Conservation (phyloP, 305 asterid genomes). For the Plantago lanceolata region DNA sequence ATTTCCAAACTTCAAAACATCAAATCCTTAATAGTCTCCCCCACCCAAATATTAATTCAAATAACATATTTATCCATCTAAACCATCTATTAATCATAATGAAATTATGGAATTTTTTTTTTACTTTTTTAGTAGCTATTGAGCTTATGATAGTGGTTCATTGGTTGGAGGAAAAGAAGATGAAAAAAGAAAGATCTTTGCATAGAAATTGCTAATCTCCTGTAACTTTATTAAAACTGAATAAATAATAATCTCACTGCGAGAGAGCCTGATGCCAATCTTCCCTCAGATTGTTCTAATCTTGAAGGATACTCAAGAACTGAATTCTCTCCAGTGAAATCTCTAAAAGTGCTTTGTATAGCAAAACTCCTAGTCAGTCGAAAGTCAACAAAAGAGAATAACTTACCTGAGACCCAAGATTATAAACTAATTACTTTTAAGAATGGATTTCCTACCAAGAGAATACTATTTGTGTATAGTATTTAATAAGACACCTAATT, state of each 20-base stretch:
- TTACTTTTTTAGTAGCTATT: slow-evolving; percentile 3
- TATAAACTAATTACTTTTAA: no score
- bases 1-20: slow-evolving; percentile 4
- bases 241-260: neutral
- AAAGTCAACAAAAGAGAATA: neutral
- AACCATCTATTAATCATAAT: slow-evolving; percentile 6
- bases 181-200: neutral
- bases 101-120: neutral
- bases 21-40: neutral
- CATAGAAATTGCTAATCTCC: neutral
- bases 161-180: neutral
- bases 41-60: no score
- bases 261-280: neutral
- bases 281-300: neutral
- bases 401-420: no score
- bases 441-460: neutral
- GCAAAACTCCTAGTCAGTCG: neutral
- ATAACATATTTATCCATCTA: neutral
- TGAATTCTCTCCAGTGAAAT: neutral
- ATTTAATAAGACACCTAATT: no score
- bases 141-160: neutral
- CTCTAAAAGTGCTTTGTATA: no score
- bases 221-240: neutral
- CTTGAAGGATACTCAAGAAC: neutral
- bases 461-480: no score